Percentiles rank a stretch among this genome's conserved stretches.
phyloP scores from a whole-genome alignment of 345 rosid genomes.

The Bruguiera gymnorhiza region DNA sequence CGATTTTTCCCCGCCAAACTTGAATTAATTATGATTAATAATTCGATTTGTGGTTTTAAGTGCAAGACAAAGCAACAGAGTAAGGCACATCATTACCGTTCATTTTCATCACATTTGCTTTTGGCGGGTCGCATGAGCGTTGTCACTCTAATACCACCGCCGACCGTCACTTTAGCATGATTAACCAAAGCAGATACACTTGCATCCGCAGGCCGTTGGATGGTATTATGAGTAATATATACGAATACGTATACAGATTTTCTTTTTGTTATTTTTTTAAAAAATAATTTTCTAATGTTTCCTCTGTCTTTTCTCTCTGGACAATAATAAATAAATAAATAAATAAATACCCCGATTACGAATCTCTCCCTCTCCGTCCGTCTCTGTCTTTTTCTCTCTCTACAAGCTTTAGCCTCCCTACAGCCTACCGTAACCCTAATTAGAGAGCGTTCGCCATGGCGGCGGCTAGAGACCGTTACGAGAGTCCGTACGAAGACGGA shows the following conservation, averaged over 20 bases:
- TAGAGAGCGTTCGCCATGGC: conserved; percentile 17
- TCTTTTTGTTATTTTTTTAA: too few species aligned
- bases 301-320: too few species aligned
- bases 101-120: background rate
- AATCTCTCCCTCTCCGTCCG: background rate
- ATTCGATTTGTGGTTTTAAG: too few species aligned
- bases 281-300: background rate
- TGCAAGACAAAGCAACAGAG: too few species aligned
- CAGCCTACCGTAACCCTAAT: conserved; percentile 7
- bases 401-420: background rate
- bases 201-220: too few species aligned
- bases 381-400: background rate
- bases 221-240: too few species aligned
- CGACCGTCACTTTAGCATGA: background rate
- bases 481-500: conserved; percentile 17
- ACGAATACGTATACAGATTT: too few species aligned
- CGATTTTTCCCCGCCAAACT: too few species aligned
- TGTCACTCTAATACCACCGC: background rate
- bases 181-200: too few species aligned
- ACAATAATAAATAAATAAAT: conserved; percentile 1
- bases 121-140: too few species aligned
- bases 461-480: conserved; percentile 26
- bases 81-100: background rate
- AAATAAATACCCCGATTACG: conserved; percentile 16
- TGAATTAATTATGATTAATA: too few species aligned